Conservation (phyloP, 371 early-diverging fungal genomes). For the Mucor lusitanicus region DNA sequence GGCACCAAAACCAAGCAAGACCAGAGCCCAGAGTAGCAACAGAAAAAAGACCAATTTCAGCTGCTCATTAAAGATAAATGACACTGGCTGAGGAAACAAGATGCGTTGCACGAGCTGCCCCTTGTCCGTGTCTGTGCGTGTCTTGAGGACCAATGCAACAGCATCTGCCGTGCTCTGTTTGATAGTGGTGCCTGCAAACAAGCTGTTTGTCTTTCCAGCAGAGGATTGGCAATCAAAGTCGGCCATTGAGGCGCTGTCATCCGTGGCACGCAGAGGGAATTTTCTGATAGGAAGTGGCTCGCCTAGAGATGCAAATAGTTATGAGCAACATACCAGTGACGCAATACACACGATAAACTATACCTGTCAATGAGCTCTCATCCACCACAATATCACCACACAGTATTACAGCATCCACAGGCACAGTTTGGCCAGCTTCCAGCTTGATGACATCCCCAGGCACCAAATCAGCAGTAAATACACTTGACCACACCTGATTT, state of each 20-base stretch:
- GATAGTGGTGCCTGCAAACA: conserved; percentile 46
- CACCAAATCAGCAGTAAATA: conserved; percentile 58
- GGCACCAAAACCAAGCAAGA: conserved; percentile 55
- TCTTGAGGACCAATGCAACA: conserved; percentile 61
- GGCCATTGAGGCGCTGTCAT: not conserved
- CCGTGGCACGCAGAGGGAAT: conserved; percentile 32
- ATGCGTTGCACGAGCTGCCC: conserved; percentile 83
- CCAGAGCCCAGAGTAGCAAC: conserved; percentile 61
- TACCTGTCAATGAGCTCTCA: conserved; percentile 65
- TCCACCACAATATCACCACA: conserved; percentile 68
- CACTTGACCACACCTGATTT: conserved; percentile 47
- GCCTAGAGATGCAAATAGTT: conserved; percentile 14
- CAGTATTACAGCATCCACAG: conserved; percentile 66
- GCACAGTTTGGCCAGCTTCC: conserved; percentile 40
- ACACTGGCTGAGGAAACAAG: conserved; percentile 68
- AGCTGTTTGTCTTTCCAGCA: conserved; percentile 29
- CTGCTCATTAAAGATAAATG: conserved; percentile 76
- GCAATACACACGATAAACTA: no score
- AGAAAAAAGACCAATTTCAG: conserved; percentile 67
- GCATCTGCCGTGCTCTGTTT: conserved; percentile 28
- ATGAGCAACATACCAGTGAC: not conserved
- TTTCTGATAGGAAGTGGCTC: conserved; percentile 59
- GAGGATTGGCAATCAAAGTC: conserved; percentile 19
- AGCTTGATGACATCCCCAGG: conserved; percentile 70
- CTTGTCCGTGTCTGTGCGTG: conserved; percentile 79